Evolutionary conservation across 441 rosid species (phyloP).

Genomic region (Theobroma grandiflorum): DNA sequence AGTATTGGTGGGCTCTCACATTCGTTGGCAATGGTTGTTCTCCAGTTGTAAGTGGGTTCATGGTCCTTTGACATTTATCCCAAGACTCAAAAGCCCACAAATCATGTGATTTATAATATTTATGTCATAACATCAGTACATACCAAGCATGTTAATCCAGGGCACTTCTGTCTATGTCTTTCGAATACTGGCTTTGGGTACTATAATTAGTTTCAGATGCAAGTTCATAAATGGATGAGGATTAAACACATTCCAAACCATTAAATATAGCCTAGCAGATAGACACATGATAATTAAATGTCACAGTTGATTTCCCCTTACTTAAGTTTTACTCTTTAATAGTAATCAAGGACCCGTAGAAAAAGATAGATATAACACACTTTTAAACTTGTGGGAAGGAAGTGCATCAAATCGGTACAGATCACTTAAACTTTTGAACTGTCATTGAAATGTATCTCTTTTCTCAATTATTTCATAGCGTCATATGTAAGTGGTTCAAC

Average conservation of each 20-base stretch:
- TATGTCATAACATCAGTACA: constrained; percentile 15
- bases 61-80: constrained; percentile 11
- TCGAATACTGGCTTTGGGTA: neutral
- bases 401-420: neutral
- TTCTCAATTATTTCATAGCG: neutral
- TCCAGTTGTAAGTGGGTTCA: constrained; percentile 20
- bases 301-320: too few relatives aligned
- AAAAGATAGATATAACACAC: neutral
- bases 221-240: neutral
- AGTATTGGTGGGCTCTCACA: neutral
- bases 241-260: too few relatives aligned
- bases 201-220: neutral
- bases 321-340: too few relatives aligned
- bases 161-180: constrained; percentile 21
- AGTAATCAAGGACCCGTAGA: neutral
- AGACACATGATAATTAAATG: too few relatives aligned
- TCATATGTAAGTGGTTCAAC: too few relatives aligned
- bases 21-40: constrained; percentile 6
- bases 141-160: constrained; percentile 2
- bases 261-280: neutral
- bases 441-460: neutral
- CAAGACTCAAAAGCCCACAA: constrained; percentile 12
- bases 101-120: constrained; percentile 38
- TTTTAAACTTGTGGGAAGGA: neutral
- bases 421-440: neutral